phyloP scores from a whole-genome alignment of 2,329 filamentous ascomycete genomes.

The Hypoxylon sp. region DNA sequence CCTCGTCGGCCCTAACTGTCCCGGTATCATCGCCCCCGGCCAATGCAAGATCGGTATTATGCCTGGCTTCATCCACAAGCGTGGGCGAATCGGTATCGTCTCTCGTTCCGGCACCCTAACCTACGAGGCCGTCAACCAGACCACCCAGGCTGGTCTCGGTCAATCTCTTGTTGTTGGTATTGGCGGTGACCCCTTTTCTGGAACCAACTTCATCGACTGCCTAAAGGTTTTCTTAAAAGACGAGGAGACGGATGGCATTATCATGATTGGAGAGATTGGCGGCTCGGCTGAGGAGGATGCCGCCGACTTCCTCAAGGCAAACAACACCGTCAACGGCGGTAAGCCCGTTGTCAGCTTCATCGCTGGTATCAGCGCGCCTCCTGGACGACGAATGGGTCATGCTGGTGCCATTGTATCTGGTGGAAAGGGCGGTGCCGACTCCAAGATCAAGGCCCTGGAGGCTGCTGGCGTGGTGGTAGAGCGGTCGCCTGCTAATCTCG shows the following conservation, averaged over 20 bases:
- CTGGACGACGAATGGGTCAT: slow-evolving; percentile 97
- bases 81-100: slow-evolving; percentile 98
- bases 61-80: slow-evolving; percentile 99
- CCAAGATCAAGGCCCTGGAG: slow-evolving; percentile 96
- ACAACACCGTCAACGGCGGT: slow-evolving; percentile 86
- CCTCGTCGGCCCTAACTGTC: slow-evolving; percentile 97
- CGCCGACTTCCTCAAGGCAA: slow-evolving; percentile 91
- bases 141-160: slow-evolving; percentile 94
- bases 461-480: slow-evolving; percentile 95
- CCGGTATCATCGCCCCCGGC: slow-evolving; percentile 92
- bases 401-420: slow-evolving; percentile 98
- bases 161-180: slow-evolving; percentile 99
- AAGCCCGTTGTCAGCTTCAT: slow-evolving; percentile 99
- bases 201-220: slow-evolving; percentile 99
- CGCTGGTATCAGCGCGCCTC: slow-evolving; percentile 96
- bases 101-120: slow-evolving; percentile 98
- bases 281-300: slow-evolving; percentile 98
- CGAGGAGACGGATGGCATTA: slow-evolving; percentile 97
- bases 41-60: slow-evolving; percentile 99
- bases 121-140: slow-evolving; percentile 99
- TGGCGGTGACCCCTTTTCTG: slow-evolving; percentile 97
- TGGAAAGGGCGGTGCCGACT: slow-evolving; percentile 97
- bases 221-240: slow-evolving; percentile 97
- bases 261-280: slow-evolving; percentile 99
- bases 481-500: slow-evolving; percentile 90